Conservation (phyloP, 768 basidiomycete species). For the Infundibulicybe gibba region DNA sequence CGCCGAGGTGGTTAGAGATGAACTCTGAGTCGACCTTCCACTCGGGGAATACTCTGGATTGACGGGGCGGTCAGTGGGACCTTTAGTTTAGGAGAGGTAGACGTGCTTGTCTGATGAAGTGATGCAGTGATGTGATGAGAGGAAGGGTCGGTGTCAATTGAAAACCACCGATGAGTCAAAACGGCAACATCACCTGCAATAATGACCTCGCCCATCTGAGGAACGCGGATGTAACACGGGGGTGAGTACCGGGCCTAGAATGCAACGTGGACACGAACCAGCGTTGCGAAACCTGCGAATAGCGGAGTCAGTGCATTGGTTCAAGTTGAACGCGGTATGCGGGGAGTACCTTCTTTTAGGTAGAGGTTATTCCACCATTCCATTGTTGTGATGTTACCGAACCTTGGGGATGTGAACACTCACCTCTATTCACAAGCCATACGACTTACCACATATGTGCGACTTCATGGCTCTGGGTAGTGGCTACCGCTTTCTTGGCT, state of each 20-base stretch:
- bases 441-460: slow-evolving; percentile 70
- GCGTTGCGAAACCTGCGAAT: slow-evolving; percentile 70
- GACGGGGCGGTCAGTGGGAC: not conserved
- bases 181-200: slow-evolving; percentile 50
- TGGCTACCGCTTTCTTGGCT: slow-evolving; percentile 77
- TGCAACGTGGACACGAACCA: slow-evolving; percentile 43
- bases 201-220: slow-evolving; percentile 84
- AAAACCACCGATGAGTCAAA: not conserved
- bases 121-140: not conserved
- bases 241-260: not conserved
- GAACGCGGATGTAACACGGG: not conserved
- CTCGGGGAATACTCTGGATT: slow-evolving; percentile 67
- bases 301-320: slow-evolving; percentile 1
- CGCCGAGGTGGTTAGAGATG: slow-evolving; percentile 70
- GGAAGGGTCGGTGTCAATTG: not conserved
- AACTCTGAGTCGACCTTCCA: slow-evolving; percentile 85
- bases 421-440: too few species aligned
- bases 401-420: slow-evolving; percentile 43
- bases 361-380: slow-evolving; percentile 89
- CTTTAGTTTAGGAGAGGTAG: not conserved
- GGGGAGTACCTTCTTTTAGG: slow-evolving; percentile 63
- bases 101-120: slow-evolving; percentile 48
- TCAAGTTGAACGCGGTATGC: not conserved
- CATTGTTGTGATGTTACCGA: slow-evolving; percentile 93
- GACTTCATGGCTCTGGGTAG: slow-evolving; percentile 82